Evolutionary conservation across 371 early-diverging fungal species (phyloP), one percentile per base, ranked within the genome.

Genomic region (Paraphysoderma sedebokerense): DNA sequence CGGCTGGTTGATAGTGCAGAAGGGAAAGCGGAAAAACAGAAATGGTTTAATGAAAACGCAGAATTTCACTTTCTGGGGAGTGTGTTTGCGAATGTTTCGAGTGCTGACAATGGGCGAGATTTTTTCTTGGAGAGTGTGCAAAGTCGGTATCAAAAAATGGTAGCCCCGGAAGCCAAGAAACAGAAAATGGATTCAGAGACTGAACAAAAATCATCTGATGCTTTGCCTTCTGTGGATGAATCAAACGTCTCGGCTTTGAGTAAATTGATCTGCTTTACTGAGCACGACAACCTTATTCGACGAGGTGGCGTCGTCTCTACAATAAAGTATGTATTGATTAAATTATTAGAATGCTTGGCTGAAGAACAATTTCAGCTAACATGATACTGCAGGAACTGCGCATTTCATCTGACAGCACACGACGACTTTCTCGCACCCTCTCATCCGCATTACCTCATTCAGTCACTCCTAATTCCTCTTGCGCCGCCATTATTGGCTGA

Each of bases 21-120:
- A 17, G 19, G 26, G 46, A 19, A 23, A 24, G 34, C 19, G 0
- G 28, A 42, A 15, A 50, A 47, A 13, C 39, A 79, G 38, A 77
- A 72, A 44, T 62, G 62, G 36, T 86, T 81, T 61, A 92, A 91
- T 58, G 74, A 78, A 34, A 59, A 78, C 32, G 92, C 93, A 17
- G 70, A 76, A 38, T 92, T 60, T 56, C 66, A 87, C 49, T 90
- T 84, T 55, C 71, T 95, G 54, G 82, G 85, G 28, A 85, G 86
- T 40, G 90, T 91, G 11, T 92, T 95, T 61, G 87, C 89, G 6
- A 87, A 92, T 46, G 58, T 91, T n/a, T 74, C 86, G 5, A 66
- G 65, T 49, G 23, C 20, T 38, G 17, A 56, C 38, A 15, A 35
- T 26, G 17, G 20, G 24, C 30, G 27, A 29, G 38, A n/a, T 12